These are phyloP conservation scores for Diaporthe vaccinii DNA, from an alignment of 2,329 filamentous ascomycete genomes.

Conservation along the genomic window DNA sequence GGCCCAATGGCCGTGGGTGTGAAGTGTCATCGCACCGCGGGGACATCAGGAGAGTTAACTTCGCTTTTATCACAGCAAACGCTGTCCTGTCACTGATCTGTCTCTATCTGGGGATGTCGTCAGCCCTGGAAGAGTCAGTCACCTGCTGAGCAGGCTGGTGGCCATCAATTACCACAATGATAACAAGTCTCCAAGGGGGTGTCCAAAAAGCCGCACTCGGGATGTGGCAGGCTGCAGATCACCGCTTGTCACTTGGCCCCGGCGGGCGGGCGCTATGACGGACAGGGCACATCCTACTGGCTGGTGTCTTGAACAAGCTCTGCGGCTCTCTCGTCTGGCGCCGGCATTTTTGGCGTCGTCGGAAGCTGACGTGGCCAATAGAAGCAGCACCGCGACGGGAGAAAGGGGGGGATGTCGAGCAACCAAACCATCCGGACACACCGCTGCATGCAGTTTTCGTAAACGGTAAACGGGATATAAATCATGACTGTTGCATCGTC, in stretches of 20 bases:
- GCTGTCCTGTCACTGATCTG: background rate
- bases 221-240: constrained; percentile 13
- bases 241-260: background rate
- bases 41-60: background rate
- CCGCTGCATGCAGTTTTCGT: constrained; percentile 22
- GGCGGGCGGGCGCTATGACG: background rate
- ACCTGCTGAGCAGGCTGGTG: background rate
- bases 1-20: background rate
- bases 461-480: constrained; percentile 12
- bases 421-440: constrained; percentile 18
- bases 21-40: background rate
- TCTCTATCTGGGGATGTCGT: background rate
- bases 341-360: background rate
- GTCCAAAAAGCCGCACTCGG: background rate
- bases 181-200: background rate
- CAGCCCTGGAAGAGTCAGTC: background rate
- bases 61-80: background rate
- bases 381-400: background rate
- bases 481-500: constrained; percentile 11
- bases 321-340: constrained; percentile 18
- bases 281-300: constrained; percentile 5
- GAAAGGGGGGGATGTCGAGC: constrained; percentile 1
- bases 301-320: constrained; percentile 16
- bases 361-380: constrained; percentile 30
- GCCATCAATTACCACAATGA: background rate